Evolutionary conservation across 177 flowering plant genomes (phyloP).

Genomic region (Vitis hybrid): DNA sequence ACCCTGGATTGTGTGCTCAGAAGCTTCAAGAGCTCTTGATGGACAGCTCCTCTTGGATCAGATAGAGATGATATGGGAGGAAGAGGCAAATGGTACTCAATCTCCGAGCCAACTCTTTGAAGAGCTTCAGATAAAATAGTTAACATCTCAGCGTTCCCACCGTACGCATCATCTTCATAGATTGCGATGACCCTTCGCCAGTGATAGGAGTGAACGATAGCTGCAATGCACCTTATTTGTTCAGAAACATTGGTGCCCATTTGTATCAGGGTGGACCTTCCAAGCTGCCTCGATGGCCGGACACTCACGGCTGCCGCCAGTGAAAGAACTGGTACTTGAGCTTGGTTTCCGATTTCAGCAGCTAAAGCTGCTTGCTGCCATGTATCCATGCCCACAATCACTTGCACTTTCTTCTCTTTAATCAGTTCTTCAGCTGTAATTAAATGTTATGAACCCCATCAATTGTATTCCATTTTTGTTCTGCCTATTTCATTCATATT

Average conservation of each 20-base stretch:
- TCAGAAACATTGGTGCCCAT: constrained; percentile 20
- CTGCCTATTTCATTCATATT: too few species aligned
- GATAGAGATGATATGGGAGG: constrained; percentile 26
- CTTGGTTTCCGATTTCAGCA: constrained; percentile 19
- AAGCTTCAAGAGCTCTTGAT: constrained; percentile 25
- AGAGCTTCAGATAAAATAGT: constrained; percentile 32
- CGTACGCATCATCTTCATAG: too few species aligned
- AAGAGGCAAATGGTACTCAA: constrained; percentile 26
- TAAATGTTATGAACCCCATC: too few species aligned
- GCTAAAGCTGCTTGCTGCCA: neutral
- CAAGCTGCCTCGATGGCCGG: constrained; percentile 11
- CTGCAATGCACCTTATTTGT: constrained; percentile 31
- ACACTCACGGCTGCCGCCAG: constrained; percentile 18
- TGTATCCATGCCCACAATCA: neutral
- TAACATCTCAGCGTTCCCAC: constrained; percentile 22
- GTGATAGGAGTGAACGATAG: constrained; percentile 24
- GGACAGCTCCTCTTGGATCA: constrained; percentile 20
- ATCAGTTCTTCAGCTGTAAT: neutral
- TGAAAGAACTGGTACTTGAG: constrained; percentile 10
- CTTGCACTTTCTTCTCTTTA: neutral
- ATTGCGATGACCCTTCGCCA: constrained; percentile 19
- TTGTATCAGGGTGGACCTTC: constrained; percentile 39
- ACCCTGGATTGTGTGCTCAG: constrained; percentile 26
- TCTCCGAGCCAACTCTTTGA: constrained; percentile 23
- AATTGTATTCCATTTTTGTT: too few species aligned